These are phyloP conservation scores for Plasmodium yoelii DNA, from an alignment of 169 alveolate species.

Conservation along the genomic window DNA sequence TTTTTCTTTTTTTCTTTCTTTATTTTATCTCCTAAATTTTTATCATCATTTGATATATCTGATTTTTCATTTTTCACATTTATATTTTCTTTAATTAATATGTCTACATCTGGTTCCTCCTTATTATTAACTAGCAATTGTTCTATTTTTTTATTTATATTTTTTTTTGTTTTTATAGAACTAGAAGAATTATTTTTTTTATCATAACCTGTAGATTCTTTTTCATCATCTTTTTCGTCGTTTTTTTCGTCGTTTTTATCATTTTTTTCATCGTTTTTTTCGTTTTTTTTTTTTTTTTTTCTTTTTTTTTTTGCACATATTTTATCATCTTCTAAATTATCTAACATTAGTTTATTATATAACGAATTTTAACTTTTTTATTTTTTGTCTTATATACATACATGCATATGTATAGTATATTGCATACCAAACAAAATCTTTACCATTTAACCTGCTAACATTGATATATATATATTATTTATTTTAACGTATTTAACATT, in stretches of 20 bases:
- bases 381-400: neutral
- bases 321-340: neutral
- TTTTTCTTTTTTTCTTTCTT: neutral
- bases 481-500: no score
- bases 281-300: neutral
- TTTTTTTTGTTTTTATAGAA: neutral
- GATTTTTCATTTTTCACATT: neutral
- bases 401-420: no score
- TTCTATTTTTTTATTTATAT: neutral
- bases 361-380: neutral
- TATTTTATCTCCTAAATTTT: neutral
- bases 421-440: no score
- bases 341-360: neutral
- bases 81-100: neutral
- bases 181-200: neutral
- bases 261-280: neutral
- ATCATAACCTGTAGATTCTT: neutral
- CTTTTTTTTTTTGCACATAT: neutral
- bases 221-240: no score
- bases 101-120: neutral
- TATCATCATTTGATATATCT: neutral
- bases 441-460: no score
- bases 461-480: no score
- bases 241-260: neutral
- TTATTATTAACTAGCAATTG: neutral